Evolutionary conservation across 2,329 filamentous ascomycete genomes (phyloP).

Genomic region (Cladobotryum protrusum): DNA sequence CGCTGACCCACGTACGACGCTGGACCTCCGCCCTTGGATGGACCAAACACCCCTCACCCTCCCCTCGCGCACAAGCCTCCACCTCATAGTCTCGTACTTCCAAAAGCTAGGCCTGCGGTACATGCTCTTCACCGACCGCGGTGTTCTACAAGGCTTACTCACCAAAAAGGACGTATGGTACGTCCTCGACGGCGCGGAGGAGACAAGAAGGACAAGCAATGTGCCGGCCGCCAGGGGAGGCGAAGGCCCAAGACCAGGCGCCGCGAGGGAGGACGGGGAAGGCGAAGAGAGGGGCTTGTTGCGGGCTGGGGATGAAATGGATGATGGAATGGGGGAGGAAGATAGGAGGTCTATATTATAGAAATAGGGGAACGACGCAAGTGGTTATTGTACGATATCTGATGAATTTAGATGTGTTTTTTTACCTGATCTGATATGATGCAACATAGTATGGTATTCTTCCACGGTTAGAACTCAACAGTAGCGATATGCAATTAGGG

Average conservation of each 20-base stretch:
- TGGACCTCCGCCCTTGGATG: constrained; percentile 96
- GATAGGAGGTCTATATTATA: constrained; percentile 22
- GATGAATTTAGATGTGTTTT: not conserved
- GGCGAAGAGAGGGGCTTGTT: constrained; percentile 40
- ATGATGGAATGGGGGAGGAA: constrained; percentile 22
- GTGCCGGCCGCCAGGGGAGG: constrained; percentile 10
- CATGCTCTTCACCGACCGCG: constrained; percentile 78
- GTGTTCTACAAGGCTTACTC: constrained; percentile 73
- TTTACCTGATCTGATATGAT: no score
- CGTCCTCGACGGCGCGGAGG: constrained; percentile 72
- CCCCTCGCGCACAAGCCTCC: constrained; percentile 66
- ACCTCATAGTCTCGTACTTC: constrained; percentile 88
- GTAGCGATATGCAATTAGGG: no score
- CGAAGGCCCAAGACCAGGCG: constrained; percentile 10
- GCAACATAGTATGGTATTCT: no score
- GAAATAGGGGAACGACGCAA: constrained; percentile 2
- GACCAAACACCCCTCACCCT: constrained; percentile 95
- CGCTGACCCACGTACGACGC: constrained; percentile 66
- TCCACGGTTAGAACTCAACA: no score
- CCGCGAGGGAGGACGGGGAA: constrained; percentile 30
- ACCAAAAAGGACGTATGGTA: constrained; percentile 99
- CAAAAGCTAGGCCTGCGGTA: constrained; percentile 90
- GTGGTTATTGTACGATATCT: not conserved
- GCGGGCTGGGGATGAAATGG: constrained; percentile 24
- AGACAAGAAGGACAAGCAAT: constrained; percentile 42